Evolutionary conservation across 2,329 filamentous ascomycete genomes (phyloP), one percentile per base, ranked within the genome.

Genomic region (Ophidiomyces ophidiicola): DNA sequence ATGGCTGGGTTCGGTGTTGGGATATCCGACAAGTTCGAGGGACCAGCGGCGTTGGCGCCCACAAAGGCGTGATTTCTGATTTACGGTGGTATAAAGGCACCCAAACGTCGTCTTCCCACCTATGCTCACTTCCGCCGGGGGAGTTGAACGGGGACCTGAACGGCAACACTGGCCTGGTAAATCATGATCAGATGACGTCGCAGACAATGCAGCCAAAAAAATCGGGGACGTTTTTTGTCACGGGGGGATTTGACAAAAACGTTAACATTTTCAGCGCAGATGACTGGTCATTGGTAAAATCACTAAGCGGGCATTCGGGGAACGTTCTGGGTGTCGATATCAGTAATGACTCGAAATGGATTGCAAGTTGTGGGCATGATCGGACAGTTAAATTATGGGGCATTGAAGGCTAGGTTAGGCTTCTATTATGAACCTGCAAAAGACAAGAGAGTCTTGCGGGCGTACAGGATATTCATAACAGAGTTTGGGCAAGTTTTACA

Each of bases 1-100:
- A 98, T 55, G 88, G 88, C 12, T 96, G 90, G 74, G 78, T 94
- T 53, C 96, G 94, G 61, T 94, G 88, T 62, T 98, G 90, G 90
- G 90, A 98, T 56, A 71, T 98, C 37, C 78, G 90, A 32, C 88
- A 90, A 52, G 87, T 96, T 34, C 75, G 82, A 50, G 78, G 79
- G 46, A 80, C 76, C 0, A 88, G 84, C 8, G 83, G 82, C 12
- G 81, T 98, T 17, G 90, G 88, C 34, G 88, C 90, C 5, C 90
- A 98, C 59, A 80, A 76, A 35, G 88, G 85, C 47, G 82, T 90
- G 23, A 87, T 98, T 5, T 90, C 86, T 1, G 90, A 98, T 58
- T 64, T 98, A 46, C 72, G 86, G 46, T 96, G 90, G 85, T 96
- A 81, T 66, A 92, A 90, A 59, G 88, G 90, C 2, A 66, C 74